Conservation (phyloP, 441 rosid species). For the Croton setiger region DNA sequence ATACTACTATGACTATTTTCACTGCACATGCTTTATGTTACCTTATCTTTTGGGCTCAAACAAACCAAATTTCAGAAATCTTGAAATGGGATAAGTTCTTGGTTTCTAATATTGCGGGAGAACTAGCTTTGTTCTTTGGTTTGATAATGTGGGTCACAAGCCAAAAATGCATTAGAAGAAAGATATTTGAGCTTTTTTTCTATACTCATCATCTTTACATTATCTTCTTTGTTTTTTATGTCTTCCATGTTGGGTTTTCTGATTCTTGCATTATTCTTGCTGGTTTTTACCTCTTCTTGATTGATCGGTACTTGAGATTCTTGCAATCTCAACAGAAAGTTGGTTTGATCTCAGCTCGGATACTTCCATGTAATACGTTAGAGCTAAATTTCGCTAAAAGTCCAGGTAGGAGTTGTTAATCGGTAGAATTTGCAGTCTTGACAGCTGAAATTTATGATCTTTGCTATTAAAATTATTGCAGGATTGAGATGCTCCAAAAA, state of each 20-base stretch:
- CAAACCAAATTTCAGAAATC: constrained; percentile 38
- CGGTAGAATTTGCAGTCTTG: too few species aligned
- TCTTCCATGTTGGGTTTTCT: constrained; percentile 49
- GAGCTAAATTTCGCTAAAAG: constrained; percentile 54
- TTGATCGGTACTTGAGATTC: constrained; percentile 48
- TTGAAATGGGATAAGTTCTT: constrained; percentile 36
- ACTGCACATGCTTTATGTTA: constrained; percentile 47
- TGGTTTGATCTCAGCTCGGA: constrained; percentile 39
- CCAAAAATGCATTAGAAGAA: constrained; percentile 31
- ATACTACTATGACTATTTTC: constrained; percentile 37
- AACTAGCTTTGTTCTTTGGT: constrained; percentile 39
- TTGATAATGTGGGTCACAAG: constrained; percentile 45
- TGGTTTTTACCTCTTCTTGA: constrained; percentile 54
- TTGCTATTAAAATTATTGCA: neutral
- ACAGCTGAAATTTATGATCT: too few species aligned
- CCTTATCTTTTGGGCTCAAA: constrained; percentile 41
- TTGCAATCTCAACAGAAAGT: constrained; percentile 43
- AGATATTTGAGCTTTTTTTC: constrained; percentile 55
- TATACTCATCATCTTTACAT: constrained; percentile 53
- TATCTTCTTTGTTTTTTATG: constrained; percentile 39
- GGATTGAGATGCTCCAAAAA: constrained; percentile 40
- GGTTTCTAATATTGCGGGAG: constrained; percentile 49
- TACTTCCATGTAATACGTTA: constrained; percentile 40
- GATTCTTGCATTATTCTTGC: constrained; percentile 43
- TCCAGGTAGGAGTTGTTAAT: constrained; percentile 25